phyloP scores from a whole-genome alignment of 2,329 filamentous ascomycete genomes.

The Aspergillus pseudoterreus region DNA sequence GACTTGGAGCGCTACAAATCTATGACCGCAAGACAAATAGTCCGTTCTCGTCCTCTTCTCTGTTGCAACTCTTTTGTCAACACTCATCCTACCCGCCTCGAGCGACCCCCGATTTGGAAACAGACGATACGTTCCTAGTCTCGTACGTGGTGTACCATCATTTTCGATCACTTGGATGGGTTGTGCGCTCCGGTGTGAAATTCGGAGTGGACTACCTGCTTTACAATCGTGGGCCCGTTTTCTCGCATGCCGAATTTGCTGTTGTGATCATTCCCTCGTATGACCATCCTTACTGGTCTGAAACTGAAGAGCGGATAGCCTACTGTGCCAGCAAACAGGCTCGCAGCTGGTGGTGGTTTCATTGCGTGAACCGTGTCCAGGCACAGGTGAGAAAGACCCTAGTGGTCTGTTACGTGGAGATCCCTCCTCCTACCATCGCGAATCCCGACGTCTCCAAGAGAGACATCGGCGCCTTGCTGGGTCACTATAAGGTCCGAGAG shows the following conservation, averaged over 20 bases:
- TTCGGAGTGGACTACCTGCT: constrained; percentile 94
- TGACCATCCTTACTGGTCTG: constrained; percentile 66
- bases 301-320: constrained; percentile 46
- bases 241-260: constrained; percentile 92
- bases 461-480: constrained; percentile 63
- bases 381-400: constrained; percentile 87
- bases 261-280: constrained; percentile 82
- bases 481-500: constrained; percentile 72
- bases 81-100: constrained; percentile 66
- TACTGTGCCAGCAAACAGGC: constrained; percentile 47
- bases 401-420: constrained; percentile 84
- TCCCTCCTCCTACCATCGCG: constrained; percentile 63
- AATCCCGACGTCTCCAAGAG: constrained; percentile 32
- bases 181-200: constrained; percentile 86
- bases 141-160: constrained; percentile 93
- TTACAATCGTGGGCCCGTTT: constrained; percentile 88
- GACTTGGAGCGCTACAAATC: constrained; percentile 69
- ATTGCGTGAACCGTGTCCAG: constrained; percentile 84
- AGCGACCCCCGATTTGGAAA: constrained; percentile 47
- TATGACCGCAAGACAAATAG: constrained; percentile 32
- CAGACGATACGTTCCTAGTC: constrained; percentile 80
- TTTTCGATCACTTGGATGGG: constrained; percentile 93
- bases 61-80: constrained; percentile 65
- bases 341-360: constrained; percentile 57
- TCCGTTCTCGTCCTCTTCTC: constrained; percentile 51